phyloP scores from a whole-genome alignment of 371 early-diverging fungal genomes.

The Globomyces sp. region DNA sequence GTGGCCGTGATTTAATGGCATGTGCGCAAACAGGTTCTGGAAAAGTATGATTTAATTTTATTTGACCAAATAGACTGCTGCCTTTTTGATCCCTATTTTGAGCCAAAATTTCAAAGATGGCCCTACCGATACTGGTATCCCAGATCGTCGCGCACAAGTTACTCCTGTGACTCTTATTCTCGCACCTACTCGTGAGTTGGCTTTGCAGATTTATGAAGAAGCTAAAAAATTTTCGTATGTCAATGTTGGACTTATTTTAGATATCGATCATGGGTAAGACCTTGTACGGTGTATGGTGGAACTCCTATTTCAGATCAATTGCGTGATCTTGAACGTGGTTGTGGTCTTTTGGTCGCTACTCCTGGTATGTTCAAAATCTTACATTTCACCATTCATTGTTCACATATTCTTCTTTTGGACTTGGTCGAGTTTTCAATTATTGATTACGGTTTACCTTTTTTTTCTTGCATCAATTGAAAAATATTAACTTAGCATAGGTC shows the following conservation, averaged over 20 bases:
- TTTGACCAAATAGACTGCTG: slow-evolving; percentile 57
- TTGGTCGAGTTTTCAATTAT: too few relatives aligned
- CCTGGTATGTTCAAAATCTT: slow-evolving; percentile 63
- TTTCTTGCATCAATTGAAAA: too few relatives aligned
- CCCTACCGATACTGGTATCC: slow-evolving; percentile 22
- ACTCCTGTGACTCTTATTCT: slow-evolving; percentile 47
- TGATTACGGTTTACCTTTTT: too few relatives aligned
- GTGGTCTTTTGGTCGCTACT: slow-evolving; percentile 79
- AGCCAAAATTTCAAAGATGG: slow-evolving; percentile 53
- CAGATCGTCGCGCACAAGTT: slow-evolving; percentile 36
- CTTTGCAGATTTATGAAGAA: slow-evolving; percentile 88
- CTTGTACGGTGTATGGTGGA: slow-evolving; percentile 62
- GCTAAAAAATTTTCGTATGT: slow-evolving; percentile 64
- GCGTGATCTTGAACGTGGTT: slow-evolving; percentile 51
- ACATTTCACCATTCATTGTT: too few relatives aligned
- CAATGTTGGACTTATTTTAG: too few relatives aligned
- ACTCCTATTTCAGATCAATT: slow-evolving; percentile 49
- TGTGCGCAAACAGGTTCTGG: slow-evolving; percentile 89
- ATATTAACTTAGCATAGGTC: slow-evolving; percentile 51
- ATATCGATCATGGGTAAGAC: slow-evolving; percentile 61
- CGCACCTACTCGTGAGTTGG: slow-evolving; percentile 92
- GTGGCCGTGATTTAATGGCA: slow-evolving; percentile 73
- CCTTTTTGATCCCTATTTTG: slow-evolving; percentile 63
- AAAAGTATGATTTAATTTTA: slow-evolving; percentile 19
- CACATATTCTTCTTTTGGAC: too few relatives aligned